Percentiles rank a stretch among this genome's conserved stretches.
These are phyloP conservation scores for Gypsophila paniculata DNA, from an alignment of 179 eudicot species.

Conservation along the genomic window DNA sequence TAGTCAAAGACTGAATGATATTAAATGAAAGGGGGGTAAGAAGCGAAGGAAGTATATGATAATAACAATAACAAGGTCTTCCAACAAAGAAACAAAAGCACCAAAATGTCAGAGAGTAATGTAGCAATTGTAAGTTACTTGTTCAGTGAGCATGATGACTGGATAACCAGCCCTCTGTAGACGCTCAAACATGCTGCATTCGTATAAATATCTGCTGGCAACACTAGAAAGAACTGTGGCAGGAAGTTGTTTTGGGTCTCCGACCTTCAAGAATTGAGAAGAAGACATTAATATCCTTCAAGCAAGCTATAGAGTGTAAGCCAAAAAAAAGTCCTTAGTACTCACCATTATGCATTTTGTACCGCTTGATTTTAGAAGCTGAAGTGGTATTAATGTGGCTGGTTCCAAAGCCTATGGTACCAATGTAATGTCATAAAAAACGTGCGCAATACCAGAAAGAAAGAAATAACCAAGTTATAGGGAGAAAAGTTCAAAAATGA, in stretches of 20 bases:
- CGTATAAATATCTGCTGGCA: constrained; percentile 79
- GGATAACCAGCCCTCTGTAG: constrained; percentile 93
- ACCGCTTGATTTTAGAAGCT: constrained; percentile 81
- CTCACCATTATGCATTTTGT: constrained; percentile 89
- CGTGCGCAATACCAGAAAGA: background rate
- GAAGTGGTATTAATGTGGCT: constrained; percentile 91
- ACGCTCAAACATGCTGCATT: constrained; percentile 99
- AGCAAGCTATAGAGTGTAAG: constrained; percentile 3
- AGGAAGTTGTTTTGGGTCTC: constrained; percentile 99
- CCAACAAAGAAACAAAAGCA: constrained; percentile 11
- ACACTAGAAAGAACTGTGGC: constrained; percentile 95
- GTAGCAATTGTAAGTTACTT: constrained; percentile 44
- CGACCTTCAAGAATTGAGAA: constrained; percentile 56
- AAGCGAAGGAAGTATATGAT: constrained; percentile 9
- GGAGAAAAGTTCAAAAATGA: constrained; percentile 3
- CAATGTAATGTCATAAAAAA: constrained; percentile 12
- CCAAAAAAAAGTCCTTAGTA: background rate
- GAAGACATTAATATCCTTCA: constrained; percentile 16
- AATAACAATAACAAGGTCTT: constrained; percentile 6
- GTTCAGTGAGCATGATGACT: constrained; percentile 86
- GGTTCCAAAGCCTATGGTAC: constrained; percentile 85
- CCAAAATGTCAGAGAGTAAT: constrained; percentile 1
- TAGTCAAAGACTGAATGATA: background rate
- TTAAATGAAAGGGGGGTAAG: background rate
- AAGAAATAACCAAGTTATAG: background rate